These are phyloP conservation scores for Chenopodium album DNA, from an alignment of 148 eudicot genomes.

Conservation along the genomic window DNA sequence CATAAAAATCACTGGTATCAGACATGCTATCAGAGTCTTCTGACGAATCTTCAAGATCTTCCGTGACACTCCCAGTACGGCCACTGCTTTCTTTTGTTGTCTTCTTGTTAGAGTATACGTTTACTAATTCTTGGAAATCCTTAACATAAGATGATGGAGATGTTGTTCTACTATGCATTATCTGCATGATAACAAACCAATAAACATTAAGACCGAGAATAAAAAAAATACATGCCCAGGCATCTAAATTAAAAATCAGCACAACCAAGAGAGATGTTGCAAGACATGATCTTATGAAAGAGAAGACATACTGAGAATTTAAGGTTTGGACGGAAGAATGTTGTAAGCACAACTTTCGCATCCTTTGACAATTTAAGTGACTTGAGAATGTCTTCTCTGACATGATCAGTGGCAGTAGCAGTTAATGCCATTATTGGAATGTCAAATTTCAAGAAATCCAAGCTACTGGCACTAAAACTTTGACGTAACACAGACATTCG, in stretches of 20 bases:
- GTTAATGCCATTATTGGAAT: constrained; percentile 96
- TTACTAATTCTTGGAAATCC: constrained; percentile 67
- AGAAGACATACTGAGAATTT: constrained; percentile 62
- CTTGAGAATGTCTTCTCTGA: constrained; percentile 78
- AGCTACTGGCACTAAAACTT: constrained; percentile 47
- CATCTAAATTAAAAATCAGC: not conserved
- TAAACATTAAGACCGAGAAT: constrained; percentile 3
- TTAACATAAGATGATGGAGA: constrained; percentile 48
- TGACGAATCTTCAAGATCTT: constrained; percentile 34
- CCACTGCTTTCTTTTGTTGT: constrained; percentile 23
- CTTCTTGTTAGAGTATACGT: constrained; percentile 47
- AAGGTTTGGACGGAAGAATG: constrained; percentile 91
- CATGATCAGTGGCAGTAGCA: constrained; percentile 81
- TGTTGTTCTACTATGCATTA: constrained; percentile 62
- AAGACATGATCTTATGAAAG: not conserved
- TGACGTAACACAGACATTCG: constrained; percentile 69
- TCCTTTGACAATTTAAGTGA: constrained; percentile 64
- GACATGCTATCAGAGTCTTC: constrained; percentile 36
- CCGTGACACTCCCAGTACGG: constrained; percentile 14
- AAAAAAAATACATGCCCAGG: not conserved
- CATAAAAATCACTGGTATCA: constrained; percentile 35
- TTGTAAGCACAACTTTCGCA: constrained; percentile 65
- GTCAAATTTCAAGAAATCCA: constrained; percentile 61
- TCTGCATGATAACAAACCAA: constrained; percentile 43
- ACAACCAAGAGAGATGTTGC: not conserved